Evolutionary conservation across 1,139 yeast species (phyloP), one percentile per base, ranked within the genome.

Genomic region (Saccharomycopsis phalli): DNA sequence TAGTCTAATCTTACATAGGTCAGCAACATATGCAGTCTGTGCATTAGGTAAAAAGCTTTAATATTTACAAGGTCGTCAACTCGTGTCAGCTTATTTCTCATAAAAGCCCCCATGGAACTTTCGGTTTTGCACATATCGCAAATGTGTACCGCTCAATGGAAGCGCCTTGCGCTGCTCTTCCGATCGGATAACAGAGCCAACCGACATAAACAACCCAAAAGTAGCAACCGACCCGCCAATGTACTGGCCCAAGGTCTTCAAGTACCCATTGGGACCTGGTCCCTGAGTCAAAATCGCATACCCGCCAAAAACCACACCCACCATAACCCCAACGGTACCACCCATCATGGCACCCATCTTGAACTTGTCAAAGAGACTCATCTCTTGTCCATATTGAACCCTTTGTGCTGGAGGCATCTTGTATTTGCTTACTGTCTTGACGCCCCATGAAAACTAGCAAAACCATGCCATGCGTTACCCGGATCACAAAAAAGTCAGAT

Each of bases 291-390:
- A 64, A 49, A 93, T 82, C 46, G 96, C 81, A 56, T 84, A 79
- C 21, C 95, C 94, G 48, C 97, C 97, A 58, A 91, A 91, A 51
- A 91, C 67, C 40, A 91, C 83, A 46, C 98, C 98, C 34, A 91
- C 88, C 57, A 94, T 93, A 16, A 88, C 94, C 47, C 98, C 98
- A 25, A 87, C 96, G 20, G 95, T 80, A 37, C 91, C 73, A 44
- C 98, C 98, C 97, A 91, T 93, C 65, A 88, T 67, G 49, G 88
- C 81, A 43, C 98, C 98, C 97, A 91, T 93, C 65, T 91, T 91
- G 73, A 91, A 83, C 66, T 88, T 91, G 48, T 91, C 95, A 65
- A 87, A 87, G 63, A 81, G 78, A 37, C 95, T 81, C 45, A 81
- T 86, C 52, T 81, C 91, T 48, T 71, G 79, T 38, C 68, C 75